Conservation (phyloP, 2,329 filamentous ascomycete species). For the Diaporthe citri region DNA sequence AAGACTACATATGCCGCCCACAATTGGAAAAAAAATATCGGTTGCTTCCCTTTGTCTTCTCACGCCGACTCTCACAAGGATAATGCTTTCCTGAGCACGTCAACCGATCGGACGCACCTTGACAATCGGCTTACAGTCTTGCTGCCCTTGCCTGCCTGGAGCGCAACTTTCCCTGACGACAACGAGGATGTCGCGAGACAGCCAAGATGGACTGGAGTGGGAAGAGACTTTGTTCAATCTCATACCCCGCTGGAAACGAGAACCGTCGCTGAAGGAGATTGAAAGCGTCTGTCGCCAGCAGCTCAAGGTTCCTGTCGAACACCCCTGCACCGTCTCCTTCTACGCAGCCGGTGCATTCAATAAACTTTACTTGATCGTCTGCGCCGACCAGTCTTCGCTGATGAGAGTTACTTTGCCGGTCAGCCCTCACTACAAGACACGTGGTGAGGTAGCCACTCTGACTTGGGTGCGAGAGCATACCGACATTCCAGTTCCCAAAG, state of each 20-base stretch:
- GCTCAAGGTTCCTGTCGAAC: not conserved
- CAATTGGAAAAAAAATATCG: not conserved
- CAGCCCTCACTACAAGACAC: conserved; percentile 45
- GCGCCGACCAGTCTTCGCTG: conserved; percentile 38
- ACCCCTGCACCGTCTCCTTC: conserved; percentile 43
- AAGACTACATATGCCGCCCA: not conserved
- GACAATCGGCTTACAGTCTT: not conserved
- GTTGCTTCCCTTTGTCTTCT: not conserved
- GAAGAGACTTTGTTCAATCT: not conserved
- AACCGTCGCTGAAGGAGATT: not conserved
- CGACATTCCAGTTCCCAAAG: conserved; percentile 49
- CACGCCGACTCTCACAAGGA: not conserved
- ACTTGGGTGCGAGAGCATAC: conserved; percentile 48
- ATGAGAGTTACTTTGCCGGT: conserved; percentile 47
- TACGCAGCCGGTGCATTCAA: conserved; percentile 48
- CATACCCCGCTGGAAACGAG: conserved; percentile 8
- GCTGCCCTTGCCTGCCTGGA: not conserved
- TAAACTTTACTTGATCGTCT: conserved; percentile 47
- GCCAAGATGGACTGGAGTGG: conserved; percentile 13
- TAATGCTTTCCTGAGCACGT: not conserved
- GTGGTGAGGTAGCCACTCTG: conserved; percentile 53
- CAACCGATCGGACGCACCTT: not conserved
- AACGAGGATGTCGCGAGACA: not conserved
- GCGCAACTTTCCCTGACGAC: not conserved
- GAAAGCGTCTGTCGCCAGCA: not conserved